phyloP scores from a whole-genome alignment of 73 alveolate species.

The Diophrys sp. region DNA sequence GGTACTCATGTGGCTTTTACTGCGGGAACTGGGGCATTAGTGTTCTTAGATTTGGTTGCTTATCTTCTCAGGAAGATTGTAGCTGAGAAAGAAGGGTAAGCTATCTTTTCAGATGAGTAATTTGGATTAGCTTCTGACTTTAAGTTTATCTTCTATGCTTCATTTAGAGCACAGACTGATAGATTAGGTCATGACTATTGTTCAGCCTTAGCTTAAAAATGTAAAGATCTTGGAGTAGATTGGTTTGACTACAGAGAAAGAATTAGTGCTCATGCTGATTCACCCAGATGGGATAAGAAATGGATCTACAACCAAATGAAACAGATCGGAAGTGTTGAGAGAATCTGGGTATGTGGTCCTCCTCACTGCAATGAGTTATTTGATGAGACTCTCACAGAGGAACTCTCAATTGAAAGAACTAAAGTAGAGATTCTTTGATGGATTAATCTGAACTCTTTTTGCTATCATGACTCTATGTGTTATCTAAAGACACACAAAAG shows the following conservation, averaged over 20 bases:
- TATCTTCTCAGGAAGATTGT: constrained; percentile 29
- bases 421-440: background rate
- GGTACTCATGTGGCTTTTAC: constrained; percentile 27
- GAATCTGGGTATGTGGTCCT: constrained; percentile 14
- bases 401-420: background rate
- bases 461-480: too few relatives aligned
- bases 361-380: background rate
- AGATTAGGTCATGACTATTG: background rate
- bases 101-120: constrained; percentile 12
- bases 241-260: background rate
- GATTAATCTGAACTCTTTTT: too few relatives aligned
- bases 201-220: background rate
- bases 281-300: background rate
- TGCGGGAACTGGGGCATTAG: constrained; percentile 38
- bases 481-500: too few relatives aligned
- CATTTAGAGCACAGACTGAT: background rate
- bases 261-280: background rate
- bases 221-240: background rate
- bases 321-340: background rate
- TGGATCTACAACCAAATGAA: background rate
- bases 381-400: background rate
- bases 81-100: background rate
- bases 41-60: constrained; percentile 38
- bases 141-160: constrained; percentile 4
- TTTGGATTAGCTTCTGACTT: constrained; percentile 3